phyloP scores from a whole-genome alignment of 371 early-diverging fungal genomes.

The Actinomortierella ambigua region DNA sequence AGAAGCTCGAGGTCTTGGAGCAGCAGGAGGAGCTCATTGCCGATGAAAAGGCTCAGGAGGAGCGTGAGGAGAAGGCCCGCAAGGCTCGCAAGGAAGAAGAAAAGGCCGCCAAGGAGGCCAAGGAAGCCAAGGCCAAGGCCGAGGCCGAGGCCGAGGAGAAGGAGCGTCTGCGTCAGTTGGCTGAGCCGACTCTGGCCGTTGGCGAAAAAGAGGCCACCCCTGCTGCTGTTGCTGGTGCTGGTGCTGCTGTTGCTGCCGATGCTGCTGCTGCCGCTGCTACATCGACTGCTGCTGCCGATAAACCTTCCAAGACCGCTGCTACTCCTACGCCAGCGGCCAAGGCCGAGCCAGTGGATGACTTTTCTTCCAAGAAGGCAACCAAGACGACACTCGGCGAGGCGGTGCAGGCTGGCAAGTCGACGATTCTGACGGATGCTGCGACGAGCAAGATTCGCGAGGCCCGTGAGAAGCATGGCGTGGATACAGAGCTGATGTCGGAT shows the following conservation, averaged over 20 bases:
- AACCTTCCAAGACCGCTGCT: not conserved
- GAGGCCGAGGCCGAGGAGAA: slow-evolving; percentile 46
- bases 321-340: too few species aligned
- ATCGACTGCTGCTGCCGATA: slow-evolving; percentile 8
- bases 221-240: slow-evolving; percentile 5
- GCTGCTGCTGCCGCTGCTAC: slow-evolving; percentile 16
- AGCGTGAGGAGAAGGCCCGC: slow-evolving; percentile 56
- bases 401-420: too few species aligned
- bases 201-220: not conserved
- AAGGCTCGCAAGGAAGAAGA: slow-evolving; percentile 56
- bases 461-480: slow-evolving; percentile 22
- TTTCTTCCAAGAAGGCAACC: too few species aligned
- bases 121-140: slow-evolving; percentile 26
- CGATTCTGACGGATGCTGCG: slow-evolving; percentile 8
- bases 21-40: slow-evolving; percentile 96
- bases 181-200: slow-evolving; percentile 3
- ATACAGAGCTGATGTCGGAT: slow-evolving; percentile 49
- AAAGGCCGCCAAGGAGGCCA: slow-evolving; percentile 47
- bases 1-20: slow-evolving; percentile 90
- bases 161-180: slow-evolving; percentile 13
- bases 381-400: too few species aligned
- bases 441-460: slow-evolving; percentile 2
- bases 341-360: too few species aligned
- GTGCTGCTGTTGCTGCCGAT: slow-evolving; percentile 11
- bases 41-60: slow-evolving; percentile 83